Evolutionary conservation across 2,329 filamentous ascomycete species (phyloP).

Genomic region (Colletotrichum paranaense): DNA sequence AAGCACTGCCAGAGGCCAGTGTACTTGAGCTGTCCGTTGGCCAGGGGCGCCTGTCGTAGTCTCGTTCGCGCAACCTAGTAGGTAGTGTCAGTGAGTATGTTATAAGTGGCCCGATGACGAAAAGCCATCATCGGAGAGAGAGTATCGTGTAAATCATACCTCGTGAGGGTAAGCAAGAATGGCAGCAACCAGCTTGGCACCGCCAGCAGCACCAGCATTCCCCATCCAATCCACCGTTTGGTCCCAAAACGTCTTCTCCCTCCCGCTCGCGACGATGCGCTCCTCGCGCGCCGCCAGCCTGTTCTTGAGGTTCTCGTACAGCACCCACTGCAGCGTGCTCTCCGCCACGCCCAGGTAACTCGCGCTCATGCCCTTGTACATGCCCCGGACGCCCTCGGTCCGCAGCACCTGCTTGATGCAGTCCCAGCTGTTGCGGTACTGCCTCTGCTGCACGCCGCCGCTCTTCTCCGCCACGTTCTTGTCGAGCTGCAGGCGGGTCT

Average conservation of each 20-base stretch:
- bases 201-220: constrained; percentile 81
- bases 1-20: constrained; percentile 91
- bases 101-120: no score
- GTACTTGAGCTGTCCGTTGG: constrained; percentile 81
- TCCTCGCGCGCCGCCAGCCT: constrained; percentile 74
- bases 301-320: constrained; percentile 93
- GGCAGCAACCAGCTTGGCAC: constrained; percentile 87
- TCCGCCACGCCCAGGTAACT: constrained; percentile 93
- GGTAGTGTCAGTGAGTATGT: neutral
- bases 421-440: constrained; percentile 89
- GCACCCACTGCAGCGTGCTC: constrained; percentile 90
- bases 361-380: constrained; percentile 92
- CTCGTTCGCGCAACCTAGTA: constrained; percentile 81
- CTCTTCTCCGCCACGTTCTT: constrained; percentile 78
- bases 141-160: constrained; percentile 56
- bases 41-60: constrained; percentile 84
- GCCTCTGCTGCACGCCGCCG: constrained; percentile 65
- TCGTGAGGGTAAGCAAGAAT: constrained; percentile 93
- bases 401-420: constrained; percentile 85
- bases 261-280: constrained; percentile 66
- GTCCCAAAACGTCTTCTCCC: constrained; percentile 77
- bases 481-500: constrained; percentile 92
- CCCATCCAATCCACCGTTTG: constrained; percentile 81
- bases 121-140: neutral
- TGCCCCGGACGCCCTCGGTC: constrained; percentile 81